Conservation (phyloP, 2,329 filamentous ascomycete species). For the Kalmusia sp. region DNA sequence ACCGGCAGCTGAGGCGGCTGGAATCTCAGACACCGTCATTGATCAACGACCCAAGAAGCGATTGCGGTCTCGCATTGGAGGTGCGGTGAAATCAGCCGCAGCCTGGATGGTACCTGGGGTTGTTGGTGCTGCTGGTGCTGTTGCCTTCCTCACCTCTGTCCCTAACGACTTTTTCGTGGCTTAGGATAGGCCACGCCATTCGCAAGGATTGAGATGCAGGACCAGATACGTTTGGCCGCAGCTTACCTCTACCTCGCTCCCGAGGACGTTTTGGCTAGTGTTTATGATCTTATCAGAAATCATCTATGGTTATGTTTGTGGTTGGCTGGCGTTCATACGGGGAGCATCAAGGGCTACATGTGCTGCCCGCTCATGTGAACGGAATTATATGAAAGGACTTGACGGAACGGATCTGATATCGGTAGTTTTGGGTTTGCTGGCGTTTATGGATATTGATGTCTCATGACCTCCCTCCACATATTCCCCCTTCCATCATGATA, state of each 20-base stretch:
- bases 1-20: not conserved
- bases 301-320: not conserved
- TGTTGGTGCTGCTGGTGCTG: slow-evolving; percentile 1
- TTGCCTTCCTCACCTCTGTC: slow-evolving; percentile 6
- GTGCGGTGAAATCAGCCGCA: slow-evolving; percentile 1
- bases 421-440: not conserved
- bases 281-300: too few species aligned
- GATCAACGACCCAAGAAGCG: slow-evolving; percentile 10
- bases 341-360: not conserved
- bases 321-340: not conserved
- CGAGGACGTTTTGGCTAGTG: not conserved
- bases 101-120: slow-evolving; percentile 2
- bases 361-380: not conserved
- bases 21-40: not conserved
- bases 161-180: slow-evolving; percentile 8
- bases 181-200: not conserved
- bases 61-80: slow-evolving; percentile 1
- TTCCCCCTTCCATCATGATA: not conserved
- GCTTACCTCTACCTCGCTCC: not conserved
- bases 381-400: not conserved
- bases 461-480: slow-evolving; percentile 5
- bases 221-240: not conserved
- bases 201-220: not conserved
- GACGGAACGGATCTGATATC: not conserved
- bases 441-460: slow-evolving; percentile 4